Conservation (phyloP, 345 rosid genomes). For the Luvunga scandens region DNA sequence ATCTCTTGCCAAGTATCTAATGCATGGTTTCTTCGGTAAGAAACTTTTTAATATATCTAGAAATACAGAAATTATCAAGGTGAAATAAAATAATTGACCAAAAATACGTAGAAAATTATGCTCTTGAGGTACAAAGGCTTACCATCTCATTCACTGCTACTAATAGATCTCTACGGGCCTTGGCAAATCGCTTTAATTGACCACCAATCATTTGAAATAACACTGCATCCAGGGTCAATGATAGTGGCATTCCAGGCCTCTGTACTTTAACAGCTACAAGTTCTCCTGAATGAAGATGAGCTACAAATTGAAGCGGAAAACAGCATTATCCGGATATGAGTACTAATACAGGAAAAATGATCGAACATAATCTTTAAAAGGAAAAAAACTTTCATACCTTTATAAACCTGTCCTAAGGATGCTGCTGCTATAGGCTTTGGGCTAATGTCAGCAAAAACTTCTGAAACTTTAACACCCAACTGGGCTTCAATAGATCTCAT, state of each 20-base stretch:
- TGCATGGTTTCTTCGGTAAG: neutral
- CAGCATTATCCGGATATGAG: conserved; percentile 23
- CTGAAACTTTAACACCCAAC: conserved; percentile 63
- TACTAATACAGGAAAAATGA: neutral
- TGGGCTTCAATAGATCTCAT: conserved; percentile 79
- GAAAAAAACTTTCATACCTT: conserved; percentile 57
- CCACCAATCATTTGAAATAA: conserved; percentile 91
- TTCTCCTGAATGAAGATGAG: conserved; percentile 95
- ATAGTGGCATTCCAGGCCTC: conserved; percentile 85
- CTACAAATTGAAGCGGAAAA: conserved; percentile 61
- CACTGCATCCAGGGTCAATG: conserved; percentile 90
- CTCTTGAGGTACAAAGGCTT: conserved; percentile 27
- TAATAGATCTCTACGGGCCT: conserved; percentile 84
- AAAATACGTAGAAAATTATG: neutral
- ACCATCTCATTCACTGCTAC: conserved; percentile 96
- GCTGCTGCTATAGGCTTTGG: conserved; percentile 92
- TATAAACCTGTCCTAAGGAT: conserved; percentile 96
- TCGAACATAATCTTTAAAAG: conserved; percentile 11
- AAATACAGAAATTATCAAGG: neutral
- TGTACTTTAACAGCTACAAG: conserved; percentile 97
- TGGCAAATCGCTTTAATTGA: conserved; percentile 89
- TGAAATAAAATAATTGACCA: neutral
- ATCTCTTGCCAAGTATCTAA: neutral
- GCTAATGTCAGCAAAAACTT: conserved; percentile 83
- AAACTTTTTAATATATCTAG: neutral